A percentile compares a stretch with the other conserved stretches of the same genome.
phyloP scores from a whole-genome alignment of 148 eudicot genomes.

The Rhododendron kiyosumense region DNA sequence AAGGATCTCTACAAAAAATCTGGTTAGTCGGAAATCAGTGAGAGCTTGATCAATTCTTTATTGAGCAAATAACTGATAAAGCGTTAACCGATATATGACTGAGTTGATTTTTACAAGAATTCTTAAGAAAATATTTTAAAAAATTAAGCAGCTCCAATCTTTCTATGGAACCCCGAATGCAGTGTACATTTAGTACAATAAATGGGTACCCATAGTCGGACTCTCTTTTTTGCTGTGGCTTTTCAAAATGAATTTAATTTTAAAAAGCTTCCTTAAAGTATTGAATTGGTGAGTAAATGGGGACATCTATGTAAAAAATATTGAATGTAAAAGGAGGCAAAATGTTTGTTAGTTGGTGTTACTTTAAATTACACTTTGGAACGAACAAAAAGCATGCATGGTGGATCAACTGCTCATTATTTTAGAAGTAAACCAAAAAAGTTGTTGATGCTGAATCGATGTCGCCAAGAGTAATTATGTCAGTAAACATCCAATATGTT shows the following conservation, averaged over 20 bases:
- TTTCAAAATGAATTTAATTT: not conserved
- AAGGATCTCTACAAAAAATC: too few relatives aligned
- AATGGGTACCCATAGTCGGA: too few relatives aligned
- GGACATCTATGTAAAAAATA: not conserved
- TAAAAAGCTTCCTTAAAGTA: not conserved
- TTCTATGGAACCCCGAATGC: too few relatives aligned
- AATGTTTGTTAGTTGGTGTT: not conserved
- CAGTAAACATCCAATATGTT: not conserved
- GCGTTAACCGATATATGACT: too few relatives aligned
- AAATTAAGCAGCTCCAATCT: too few relatives aligned
- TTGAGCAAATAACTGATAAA: too few relatives aligned
- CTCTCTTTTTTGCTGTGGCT: too few relatives aligned
- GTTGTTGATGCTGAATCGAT: not conserved
- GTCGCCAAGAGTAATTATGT: not conserved
- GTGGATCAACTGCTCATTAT: not conserved
- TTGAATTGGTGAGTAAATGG: not conserved
- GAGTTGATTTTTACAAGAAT: too few relatives aligned
- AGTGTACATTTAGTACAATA: too few relatives aligned
- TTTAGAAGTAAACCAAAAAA: not conserved
- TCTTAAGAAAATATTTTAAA: too few relatives aligned
- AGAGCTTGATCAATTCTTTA: too few relatives aligned
- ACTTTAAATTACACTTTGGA: not conserved
- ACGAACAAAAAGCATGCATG: not conserved
- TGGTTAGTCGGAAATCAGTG: too few relatives aligned
- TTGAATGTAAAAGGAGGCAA: not conserved